Base-by-base conservation (phyloP, 2,329 filamentous ascomycete species). In the Penicillium sp. region DNA sequence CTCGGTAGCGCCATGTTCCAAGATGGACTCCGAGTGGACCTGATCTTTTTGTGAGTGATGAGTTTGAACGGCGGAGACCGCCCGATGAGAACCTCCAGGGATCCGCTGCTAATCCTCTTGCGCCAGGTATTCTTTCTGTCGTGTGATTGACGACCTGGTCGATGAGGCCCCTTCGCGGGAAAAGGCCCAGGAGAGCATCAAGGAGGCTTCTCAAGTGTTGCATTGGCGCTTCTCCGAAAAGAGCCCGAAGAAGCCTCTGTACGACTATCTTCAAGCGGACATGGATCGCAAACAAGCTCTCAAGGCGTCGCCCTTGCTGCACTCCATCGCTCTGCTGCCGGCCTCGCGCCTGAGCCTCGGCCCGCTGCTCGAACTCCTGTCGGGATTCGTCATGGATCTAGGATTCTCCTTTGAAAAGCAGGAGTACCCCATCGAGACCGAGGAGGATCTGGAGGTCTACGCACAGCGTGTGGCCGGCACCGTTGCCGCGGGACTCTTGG, bases 131-230 rank as follows among this genome's bases (percentile, higher is more conserved):
- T 42, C 84, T 0, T 88, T 87, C 61, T 89, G 85, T 57, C 76
- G 85, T 9, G 79, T 87, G 8, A 84, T 84, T 1, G 86, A 89
- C 61, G 85, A 89, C 57, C 71, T 89, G 4, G 78, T 89, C 7
- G 85, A 89, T 55, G 78, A 87, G 50, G 79, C 85, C 0, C 57
- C 68, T 1, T 74, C 38, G 76, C 36, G 29, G 4, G 39, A 51
- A 33, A 41, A 43, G n/a, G 40, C 42, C 18, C 9, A 26, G 26
- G 33, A 34, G 13, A 35, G 29, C 9, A 39, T 37, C n/a, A 42
- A 43, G 3, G 34, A 45, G 28, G 18, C 27, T 28, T 41, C 12
- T 34, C 46, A 40, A 35, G 27, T 45, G 11, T 28, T 45, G 26
- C 79, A 3, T 78, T 84, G 1, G 69, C 87, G 1, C 63, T 77